These are phyloP conservation scores for Citeromyces hawaiiensis DNA, from an alignment of 1,139 yeast species.

Conservation along the genomic window DNA sequence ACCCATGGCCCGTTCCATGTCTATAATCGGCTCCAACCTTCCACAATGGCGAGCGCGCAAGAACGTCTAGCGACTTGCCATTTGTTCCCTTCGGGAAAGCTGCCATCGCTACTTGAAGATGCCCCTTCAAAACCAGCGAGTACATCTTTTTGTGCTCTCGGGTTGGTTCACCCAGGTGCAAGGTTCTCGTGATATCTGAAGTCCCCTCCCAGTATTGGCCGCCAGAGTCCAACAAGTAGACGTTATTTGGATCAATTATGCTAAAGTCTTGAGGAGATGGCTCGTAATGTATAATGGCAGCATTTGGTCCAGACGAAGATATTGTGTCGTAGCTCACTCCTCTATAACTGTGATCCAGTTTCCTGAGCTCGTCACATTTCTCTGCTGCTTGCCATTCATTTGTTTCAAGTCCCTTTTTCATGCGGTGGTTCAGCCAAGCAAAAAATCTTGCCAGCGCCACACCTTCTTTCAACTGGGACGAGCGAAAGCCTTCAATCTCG, in stretches of 20 bases:
- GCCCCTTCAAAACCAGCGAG: constrained; percentile 41
- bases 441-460: constrained; percentile 36
- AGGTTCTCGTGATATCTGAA: constrained; percentile 44
- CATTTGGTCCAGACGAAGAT: constrained; percentile 40
- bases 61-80: constrained; percentile 32
- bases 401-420: constrained; percentile 15
- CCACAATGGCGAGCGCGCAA: constrained; percentile 40
- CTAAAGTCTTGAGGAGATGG: constrained; percentile 29
- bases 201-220: constrained; percentile 47
- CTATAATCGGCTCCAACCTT: constrained; percentile 37
- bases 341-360: constrained; percentile 29
- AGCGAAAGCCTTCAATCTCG: constrained; percentile 33
- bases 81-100: constrained; percentile 31
- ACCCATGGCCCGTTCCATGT: constrained; percentile 53
- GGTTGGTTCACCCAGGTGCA: constrained; percentile 24
- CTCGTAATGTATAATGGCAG: constrained; percentile 41
- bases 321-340: constrained; percentile 42
- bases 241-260: constrained; percentile 25
- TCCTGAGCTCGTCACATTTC: constrained; percentile 26
- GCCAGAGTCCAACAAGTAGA: constrained; percentile 39
- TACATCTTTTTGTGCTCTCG: constrained; percentile 24
- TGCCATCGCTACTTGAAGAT: constrained; percentile 39
- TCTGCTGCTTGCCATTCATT: constrained; percentile 37
- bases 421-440: constrained; percentile 36
- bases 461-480: constrained; percentile 41